Percentiles rank a stretch among this genome's conserved stretches.
These are phyloP conservation scores for Flaveria linearis DNA, from an alignment of 129 eudicot species.

Conservation along the genomic window DNA sequence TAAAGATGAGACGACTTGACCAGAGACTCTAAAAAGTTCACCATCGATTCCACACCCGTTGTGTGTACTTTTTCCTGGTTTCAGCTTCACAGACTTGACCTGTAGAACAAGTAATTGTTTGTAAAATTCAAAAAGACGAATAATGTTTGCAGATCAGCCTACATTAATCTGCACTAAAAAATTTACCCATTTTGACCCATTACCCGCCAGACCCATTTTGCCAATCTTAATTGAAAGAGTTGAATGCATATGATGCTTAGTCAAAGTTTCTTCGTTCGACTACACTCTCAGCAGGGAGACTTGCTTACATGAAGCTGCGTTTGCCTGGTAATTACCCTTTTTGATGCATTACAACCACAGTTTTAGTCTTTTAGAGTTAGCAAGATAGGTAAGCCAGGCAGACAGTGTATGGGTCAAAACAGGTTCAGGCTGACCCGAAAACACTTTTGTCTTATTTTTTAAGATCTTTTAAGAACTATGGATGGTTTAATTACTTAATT, in stretches of 20 bases:
- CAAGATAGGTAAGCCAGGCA: too few species aligned
- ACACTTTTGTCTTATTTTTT: not conserved
- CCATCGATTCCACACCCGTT: slow-evolving; percentile 97
- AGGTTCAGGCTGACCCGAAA: too few species aligned
- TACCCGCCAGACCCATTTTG: not conserved
- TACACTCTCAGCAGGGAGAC: not conserved
- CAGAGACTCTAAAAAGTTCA: slow-evolving; percentile 74
- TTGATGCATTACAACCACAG: not conserved
- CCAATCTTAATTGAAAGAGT: not conserved
- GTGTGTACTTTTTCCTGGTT: slow-evolving; percentile 79
- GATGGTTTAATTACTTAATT: not conserved
- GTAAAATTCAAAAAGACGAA: not conserved
- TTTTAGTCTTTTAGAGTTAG: not conserved
- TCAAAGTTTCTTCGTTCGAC: not conserved
- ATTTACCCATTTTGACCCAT: not conserved
- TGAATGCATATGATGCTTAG: not conserved
- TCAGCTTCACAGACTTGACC: slow-evolving; percentile 86
- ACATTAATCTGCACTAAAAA: not conserved
- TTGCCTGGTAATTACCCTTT: not conserved
- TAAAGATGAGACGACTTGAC: slow-evolving; percentile 75
- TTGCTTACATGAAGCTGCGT: not conserved
- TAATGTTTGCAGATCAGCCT: not conserved
- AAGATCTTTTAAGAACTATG: not conserved
- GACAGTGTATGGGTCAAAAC: too few species aligned
- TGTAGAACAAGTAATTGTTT: slow-evolving; percentile 34